Base-by-base conservation (phyloP, 441 rosid species). In the Croton setiger region DNA sequence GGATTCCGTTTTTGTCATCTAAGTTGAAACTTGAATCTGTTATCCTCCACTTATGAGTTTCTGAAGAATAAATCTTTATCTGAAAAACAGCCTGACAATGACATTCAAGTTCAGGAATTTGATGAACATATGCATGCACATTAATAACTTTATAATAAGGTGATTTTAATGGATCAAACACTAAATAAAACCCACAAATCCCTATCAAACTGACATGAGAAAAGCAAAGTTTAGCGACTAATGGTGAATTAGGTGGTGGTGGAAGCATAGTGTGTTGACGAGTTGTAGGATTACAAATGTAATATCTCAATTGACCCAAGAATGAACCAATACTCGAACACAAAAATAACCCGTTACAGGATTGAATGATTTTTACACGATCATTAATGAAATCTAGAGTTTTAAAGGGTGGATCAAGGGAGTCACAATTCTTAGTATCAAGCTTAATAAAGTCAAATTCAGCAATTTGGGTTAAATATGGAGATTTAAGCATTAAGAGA, bases 261-360 rank as follows among this genome's bases (percentile, higher is more conserved):
- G 79, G 78, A 35, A 75, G 68, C 9, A 60, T 2, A 1, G 69
- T 60, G 61, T 60, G 67, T 7, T 81, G 81, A 66, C 68, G 76
- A 3, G 85, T 81, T 1, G 87, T 79, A 3, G 87, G 92, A 76
- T 87, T 84, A 65, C 78, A 80, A 54, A 87, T 65, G 33, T 78
- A 83, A 67, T 76, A 82, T 21, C 55, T 62, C 18, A 10, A 3
- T 7, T 18, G 20, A 61, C 23, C 54, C 0, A 15, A 48, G 17
- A 14, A 4, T 4, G 17, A 14, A 13, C 60, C 45, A 65, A 66
- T 17, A 63, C 73, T 76, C 45, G 36, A 53, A 56, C 89, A 85
- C 5, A 85, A 64, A 9, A 88, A 63, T 47, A 85, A 77, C 20
- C 92, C 90, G 44, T 80, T 87, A 68, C 86, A 82, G 45, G 86